A percentile compares a stretch with the other conserved stretches of the same genome.
Evolutionary conservation across 1,284 basidiomycete genomes (phyloP).

Genomic region (Marasmius oreades): DNA sequence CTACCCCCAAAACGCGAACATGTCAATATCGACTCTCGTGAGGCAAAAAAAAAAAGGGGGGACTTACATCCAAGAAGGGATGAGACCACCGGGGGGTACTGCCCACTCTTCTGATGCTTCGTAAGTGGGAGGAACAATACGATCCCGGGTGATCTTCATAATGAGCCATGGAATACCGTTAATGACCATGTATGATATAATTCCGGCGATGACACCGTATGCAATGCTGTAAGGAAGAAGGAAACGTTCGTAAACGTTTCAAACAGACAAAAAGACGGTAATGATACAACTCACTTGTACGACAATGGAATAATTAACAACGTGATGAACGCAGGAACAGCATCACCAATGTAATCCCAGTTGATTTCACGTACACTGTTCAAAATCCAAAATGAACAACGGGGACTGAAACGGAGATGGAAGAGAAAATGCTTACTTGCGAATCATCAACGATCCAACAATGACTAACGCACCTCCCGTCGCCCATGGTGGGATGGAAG

Average conservation of each 20-base stretch:
- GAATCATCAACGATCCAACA: constrained; percentile 87
- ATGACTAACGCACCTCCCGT: constrained; percentile 86
- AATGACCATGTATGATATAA: constrained; percentile 68
- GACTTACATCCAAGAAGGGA: constrained; percentile 68
- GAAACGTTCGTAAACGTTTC: background rate
- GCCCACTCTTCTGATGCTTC: constrained; percentile 65
- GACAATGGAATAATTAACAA: constrained; percentile 76
- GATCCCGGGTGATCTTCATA: constrained; percentile 51
- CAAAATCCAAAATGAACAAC: background rate
- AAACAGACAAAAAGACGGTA: background rate
- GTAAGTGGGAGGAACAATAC: constrained; percentile 66
- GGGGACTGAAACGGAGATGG: background rate
- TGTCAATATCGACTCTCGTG: background rate
- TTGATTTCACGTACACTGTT: constrained; percentile 76
- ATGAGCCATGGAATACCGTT: constrained; percentile 70
- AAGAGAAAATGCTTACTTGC: constrained; percentile 48
- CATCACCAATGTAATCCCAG: constrained; percentile 86
- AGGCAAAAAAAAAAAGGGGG: background rate
- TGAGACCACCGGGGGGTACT: constrained; percentile 63
- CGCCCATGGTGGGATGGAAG: constrained; percentile 85
- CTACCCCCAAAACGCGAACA: no score
- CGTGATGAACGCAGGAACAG: constrained; percentile 80
- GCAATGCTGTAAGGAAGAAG: constrained; percentile 58
- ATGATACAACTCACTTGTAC: constrained; percentile 56
- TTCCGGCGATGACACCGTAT: constrained; percentile 84